Evolutionary conservation across 495 filamentous ascomycete genomes (phyloP).

Genomic region (Aspergillus bridgeri): DNA sequence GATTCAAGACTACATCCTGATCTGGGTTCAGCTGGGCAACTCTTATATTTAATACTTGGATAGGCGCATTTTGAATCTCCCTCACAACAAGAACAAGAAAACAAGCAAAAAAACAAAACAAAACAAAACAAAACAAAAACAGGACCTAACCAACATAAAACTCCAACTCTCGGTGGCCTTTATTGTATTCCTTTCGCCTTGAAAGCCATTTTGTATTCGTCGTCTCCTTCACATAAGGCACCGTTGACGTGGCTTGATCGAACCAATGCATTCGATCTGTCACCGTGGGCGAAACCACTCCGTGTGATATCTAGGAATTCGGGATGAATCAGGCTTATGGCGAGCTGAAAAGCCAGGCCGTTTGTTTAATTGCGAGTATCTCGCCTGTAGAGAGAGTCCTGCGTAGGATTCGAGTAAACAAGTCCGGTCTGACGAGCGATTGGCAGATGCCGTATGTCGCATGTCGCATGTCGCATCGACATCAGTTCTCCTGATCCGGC

Average conservation of each 20-base stretch:
- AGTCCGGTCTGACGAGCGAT: not conserved
- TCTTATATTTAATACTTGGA: not conserved
- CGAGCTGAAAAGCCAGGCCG: not conserved
- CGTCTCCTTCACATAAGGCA: not conserved
- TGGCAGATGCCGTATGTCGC: no score
- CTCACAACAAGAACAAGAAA: not conserved
- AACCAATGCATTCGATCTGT: no score
- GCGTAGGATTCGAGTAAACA: not conserved
- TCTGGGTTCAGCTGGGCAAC: not conserved
- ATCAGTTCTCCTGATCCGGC: no score
- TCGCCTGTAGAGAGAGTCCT: not conserved
- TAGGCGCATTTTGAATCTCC: not conserved
- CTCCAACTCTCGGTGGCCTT: not conserved
- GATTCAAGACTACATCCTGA: constrained; percentile 34
- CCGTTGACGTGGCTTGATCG: not conserved
- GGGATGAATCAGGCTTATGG: not conserved
- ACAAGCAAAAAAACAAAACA: not conserved
- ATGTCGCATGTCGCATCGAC: no score
- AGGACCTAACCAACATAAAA: no score
- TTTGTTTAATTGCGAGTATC: not conserved
- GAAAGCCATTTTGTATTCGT: not conserved
- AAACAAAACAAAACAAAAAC: not conserved
- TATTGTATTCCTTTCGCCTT: not conserved
- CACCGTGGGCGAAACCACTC: no score
- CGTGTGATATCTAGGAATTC: not conserved